phyloP scores from a whole-genome alignment of 495 filamentous ascomycete species.

The Hypoxylon subgilvum region DNA sequence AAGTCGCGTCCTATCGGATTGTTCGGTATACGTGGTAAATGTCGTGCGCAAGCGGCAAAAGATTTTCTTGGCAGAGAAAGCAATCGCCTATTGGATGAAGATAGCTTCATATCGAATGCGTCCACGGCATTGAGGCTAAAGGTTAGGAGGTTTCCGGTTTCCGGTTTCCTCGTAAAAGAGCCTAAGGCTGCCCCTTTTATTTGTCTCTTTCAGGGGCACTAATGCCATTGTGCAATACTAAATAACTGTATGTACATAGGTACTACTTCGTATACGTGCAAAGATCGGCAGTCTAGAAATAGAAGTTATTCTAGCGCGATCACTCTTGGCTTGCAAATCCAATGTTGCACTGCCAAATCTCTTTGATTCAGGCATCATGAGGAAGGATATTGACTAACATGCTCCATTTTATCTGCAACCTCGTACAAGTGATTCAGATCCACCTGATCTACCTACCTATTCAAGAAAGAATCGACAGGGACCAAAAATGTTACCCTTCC shows the following conservation, averaged over 20 bases:
- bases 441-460: constrained; percentile 17
- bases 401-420: constrained; percentile 33
- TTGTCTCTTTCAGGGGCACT: constrained; percentile 16
- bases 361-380: constrained; percentile 31
- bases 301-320: constrained; percentile 30
- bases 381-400: constrained; percentile 34
- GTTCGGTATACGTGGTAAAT: too few species aligned
- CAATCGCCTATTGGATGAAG: too few species aligned
- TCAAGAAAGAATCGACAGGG: constrained; percentile 29
- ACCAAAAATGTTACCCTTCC: constrained; percentile 27
- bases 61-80: too few species aligned
- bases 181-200: constrained; percentile 29
- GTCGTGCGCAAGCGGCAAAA: too few species aligned
- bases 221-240: too few species aligned
- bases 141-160: too few species aligned
- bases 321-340: constrained; percentile 28
- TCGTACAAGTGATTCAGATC: constrained; percentile 21
- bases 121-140: too few species aligned
- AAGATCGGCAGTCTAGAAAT: constrained; percentile 27
- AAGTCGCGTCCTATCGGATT: too few species aligned
- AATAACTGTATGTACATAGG: too few species aligned
- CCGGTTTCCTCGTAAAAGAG: too few species aligned
- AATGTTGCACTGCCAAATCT: constrained; percentile 21
- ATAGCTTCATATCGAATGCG: too few species aligned
- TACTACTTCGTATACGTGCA: too few species aligned